Conservation (phyloP, 2,329 filamentous ascomycete genomes). For the Calonectria ilicicola region DNA sequence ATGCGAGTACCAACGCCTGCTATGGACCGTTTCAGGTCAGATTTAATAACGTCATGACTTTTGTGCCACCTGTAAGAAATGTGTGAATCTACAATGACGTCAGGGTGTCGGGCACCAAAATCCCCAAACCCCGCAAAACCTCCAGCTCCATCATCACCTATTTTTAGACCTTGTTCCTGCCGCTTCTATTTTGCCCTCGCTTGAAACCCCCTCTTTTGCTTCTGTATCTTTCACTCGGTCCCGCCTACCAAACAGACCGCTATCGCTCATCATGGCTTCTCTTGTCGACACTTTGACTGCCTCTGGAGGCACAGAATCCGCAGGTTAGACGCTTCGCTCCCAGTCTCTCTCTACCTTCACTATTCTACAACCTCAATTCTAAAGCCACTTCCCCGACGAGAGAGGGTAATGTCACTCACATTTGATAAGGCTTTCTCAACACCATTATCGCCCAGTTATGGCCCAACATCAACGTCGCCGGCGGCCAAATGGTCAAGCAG, state of each 20-base stretch:
- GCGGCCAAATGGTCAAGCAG: conserved; percentile 38
- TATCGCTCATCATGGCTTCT: conserved; percentile 31
- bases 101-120: conserved; percentile 14
- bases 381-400: not conserved
- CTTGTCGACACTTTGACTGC: conserved; percentile 38
- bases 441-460: conserved; percentile 42
- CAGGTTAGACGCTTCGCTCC: conserved; percentile 26
- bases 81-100: conserved; percentile 22
- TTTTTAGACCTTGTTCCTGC: conserved; percentile 12
- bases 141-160: conserved; percentile 15
- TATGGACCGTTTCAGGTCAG: not conserved
- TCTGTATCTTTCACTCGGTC: not conserved
- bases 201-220: not conserved
- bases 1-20: too few relatives aligned
- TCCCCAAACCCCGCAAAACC: conserved; percentile 25
- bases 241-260: not conserved
- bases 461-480: conserved; percentile 44
- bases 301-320: conserved; percentile 42
- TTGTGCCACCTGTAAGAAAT: not conserved
- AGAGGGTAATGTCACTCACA: conserved; percentile 22
- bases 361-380: not conserved
- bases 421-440: conserved; percentile 37
- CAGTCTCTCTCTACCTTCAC: not conserved
- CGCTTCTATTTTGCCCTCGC: not conserved
- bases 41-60: not conserved